Evolutionary conservation across 2,329 filamentous ascomycete species (phyloP).

Genomic region (Trichoderma sp.): DNA sequence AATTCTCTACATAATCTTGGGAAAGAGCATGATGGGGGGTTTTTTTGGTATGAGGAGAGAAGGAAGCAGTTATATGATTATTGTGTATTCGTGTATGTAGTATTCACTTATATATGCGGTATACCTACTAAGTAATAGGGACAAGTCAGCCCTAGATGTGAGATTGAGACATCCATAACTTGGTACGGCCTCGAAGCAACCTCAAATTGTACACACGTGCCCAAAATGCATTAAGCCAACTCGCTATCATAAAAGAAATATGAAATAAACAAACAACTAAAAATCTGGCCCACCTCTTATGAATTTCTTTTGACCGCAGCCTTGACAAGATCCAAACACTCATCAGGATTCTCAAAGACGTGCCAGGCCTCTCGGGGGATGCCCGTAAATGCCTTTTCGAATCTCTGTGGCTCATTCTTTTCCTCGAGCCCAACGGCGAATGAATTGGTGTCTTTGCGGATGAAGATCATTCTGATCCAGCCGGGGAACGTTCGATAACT

Average conservation of each 20-base stretch:
- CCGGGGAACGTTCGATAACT: conserved; percentile 65
- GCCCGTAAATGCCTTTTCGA: conserved; percentile 78
- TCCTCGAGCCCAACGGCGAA: conserved; percentile 68
- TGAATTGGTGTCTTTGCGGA: conserved; percentile 79
- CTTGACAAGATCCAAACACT: conserved; percentile 51
- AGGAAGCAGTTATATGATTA: neutral
- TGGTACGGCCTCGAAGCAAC: neutral
- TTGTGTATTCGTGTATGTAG: neutral
- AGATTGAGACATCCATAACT: neutral
- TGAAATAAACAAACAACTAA: neutral
- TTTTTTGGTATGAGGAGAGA: neutral
- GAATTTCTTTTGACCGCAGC: conserved; percentile 30
- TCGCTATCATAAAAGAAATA: neutral
- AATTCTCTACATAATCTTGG: neutral
- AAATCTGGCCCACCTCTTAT: neutral
- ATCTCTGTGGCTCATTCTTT: conserved; percentile 73
- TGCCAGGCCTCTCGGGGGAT: conserved; percentile 74
- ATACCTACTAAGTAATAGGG: neutral
- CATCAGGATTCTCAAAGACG: conserved; percentile 76
- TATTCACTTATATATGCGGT: neutral
- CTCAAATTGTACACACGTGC: neutral
- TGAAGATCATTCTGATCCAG: conserved; percentile 83
- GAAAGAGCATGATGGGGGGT: neutral
- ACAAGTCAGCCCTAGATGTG: neutral
- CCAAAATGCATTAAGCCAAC: neutral